Evolutionary conservation across 2,329 filamentous ascomycete species (phyloP).

Genomic region (Colletotrichum aenigma): DNA sequence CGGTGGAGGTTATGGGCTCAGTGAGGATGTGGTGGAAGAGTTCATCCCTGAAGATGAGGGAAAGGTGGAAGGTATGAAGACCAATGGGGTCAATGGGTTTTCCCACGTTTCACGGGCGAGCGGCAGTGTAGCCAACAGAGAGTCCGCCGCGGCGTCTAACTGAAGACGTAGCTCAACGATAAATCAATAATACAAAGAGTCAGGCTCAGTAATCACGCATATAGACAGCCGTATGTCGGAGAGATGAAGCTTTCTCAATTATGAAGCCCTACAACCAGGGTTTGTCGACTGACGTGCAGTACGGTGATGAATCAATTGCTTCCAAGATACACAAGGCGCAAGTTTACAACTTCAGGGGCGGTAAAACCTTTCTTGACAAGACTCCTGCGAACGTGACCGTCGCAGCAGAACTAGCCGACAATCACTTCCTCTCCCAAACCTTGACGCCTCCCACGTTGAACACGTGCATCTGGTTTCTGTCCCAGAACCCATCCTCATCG

Average conservation of each 20-base stretch:
- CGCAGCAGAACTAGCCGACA: background rate
- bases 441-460: background rate
- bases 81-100: background rate
- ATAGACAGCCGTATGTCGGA: background rate
- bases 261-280: background rate
- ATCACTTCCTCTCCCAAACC: conserved; percentile 6
- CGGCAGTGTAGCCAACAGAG: background rate
- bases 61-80: background rate
- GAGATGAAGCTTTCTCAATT: background rate
- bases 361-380: background rate
- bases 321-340: background rate
- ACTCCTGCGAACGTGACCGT: background rate
- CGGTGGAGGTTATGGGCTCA: background rate
- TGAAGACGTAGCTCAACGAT: background rate
- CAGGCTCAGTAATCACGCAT: background rate
- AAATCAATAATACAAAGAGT: background rate
- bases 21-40: background rate
- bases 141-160: background rate
- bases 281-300: background rate
- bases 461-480: background rate
- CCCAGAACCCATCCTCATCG: conserved; percentile 11
- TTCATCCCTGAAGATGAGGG: background rate
- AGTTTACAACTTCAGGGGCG: background rate
- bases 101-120: background rate
- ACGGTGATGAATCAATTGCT: background rate